These are phyloP conservation scores for Vitis vinifera DNA, from an alignment of 164 flowering plant genomes.

Conservation along the genomic window DNA sequence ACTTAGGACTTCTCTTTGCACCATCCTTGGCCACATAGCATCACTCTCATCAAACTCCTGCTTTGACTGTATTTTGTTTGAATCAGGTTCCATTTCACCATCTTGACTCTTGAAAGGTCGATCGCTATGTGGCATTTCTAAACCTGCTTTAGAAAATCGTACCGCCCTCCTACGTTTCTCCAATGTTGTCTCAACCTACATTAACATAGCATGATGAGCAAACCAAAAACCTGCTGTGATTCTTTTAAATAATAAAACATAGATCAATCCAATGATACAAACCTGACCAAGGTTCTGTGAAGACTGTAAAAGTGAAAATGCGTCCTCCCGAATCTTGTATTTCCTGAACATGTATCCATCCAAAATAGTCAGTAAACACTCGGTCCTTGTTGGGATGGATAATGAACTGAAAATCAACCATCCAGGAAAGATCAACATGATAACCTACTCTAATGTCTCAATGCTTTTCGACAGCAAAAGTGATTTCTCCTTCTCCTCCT, in stretches of 20 bases:
- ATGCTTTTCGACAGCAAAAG: slow-evolving; percentile 46
- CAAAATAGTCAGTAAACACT: background rate
- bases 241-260: too few species aligned
- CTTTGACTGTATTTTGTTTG: slow-evolving; percentile 9
- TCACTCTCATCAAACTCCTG: slow-evolving; percentile 11
- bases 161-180: slow-evolving; percentile 67
- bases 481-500: slow-evolving; percentile 73
- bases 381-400: background rate
- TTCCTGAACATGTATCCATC: slow-evolving; percentile 42
- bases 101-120: slow-evolving; percentile 30
- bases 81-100: slow-evolving; percentile 24
- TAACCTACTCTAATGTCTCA: slow-evolving; percentile 61
- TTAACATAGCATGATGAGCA: background rate
- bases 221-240: too few species aligned
- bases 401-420: background rate
- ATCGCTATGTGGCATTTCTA: slow-evolving; percentile 43
- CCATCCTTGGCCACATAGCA: slow-evolving; percentile 4
- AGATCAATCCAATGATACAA: slow-evolving; percentile 20
- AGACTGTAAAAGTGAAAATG: slow-evolving; percentile 54
- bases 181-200: slow-evolving; percentile 65
- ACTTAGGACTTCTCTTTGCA: slow-evolving; percentile 11
- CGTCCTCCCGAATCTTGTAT: slow-evolving; percentile 64
- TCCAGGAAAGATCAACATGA: too few species aligned
- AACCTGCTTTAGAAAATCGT: slow-evolving; percentile 67
- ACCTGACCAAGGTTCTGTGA: slow-evolving; percentile 78